Evolutionary conservation across 2,329 filamentous ascomycete species (phyloP), one percentile per base, ranked within the genome.

Genomic region (Leptographium wingfieldii): DNA sequence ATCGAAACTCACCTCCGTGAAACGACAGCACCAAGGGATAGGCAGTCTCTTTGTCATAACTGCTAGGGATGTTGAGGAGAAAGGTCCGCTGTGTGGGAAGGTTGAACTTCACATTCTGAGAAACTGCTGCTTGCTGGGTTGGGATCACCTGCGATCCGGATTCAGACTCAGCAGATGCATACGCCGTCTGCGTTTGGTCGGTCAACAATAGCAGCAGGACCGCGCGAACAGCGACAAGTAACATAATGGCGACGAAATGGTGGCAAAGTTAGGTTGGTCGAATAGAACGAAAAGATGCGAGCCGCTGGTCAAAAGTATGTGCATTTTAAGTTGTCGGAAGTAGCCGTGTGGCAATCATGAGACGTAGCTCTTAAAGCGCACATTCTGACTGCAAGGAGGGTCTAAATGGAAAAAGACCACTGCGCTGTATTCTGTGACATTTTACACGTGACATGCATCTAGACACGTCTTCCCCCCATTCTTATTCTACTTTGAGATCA

Each of bases 11-110:
- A 59, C 60, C 57, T n/a, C 60, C 60, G 22, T 61, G 60, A 19
- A 61, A 61, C 1, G 60, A 61, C 40, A 61, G 53, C 16, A 61
- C 60, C n/a, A 61, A 43, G 16, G 60, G 60, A 33, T 54, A 35
- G n/a, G 46, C 49, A 10, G 54, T 49, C 29, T 51, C 54, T 16
- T 22, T 49, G 14, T 40, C 55, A 12, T 61, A 61, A 12, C 29
- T 35, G 14, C 27, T n/a, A 2, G 60, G 60, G 3, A 61, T 55
- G 9, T 61, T 61, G 49, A 61, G 60, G 33, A 61, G 54, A 14
- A 61, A 61, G 3, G 60, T 59, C 5, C 60, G 54, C 16, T 57
- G 22, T 14, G 60, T 59, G 38, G 57, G 49, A 29, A 61, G 40
- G 31, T 55, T 43, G 55, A 57, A 55, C 16, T 54, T 29, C 5